phyloP scores from a whole-genome alignment of 805 yeast species.

The Cyberlindnera japonica region DNA sequence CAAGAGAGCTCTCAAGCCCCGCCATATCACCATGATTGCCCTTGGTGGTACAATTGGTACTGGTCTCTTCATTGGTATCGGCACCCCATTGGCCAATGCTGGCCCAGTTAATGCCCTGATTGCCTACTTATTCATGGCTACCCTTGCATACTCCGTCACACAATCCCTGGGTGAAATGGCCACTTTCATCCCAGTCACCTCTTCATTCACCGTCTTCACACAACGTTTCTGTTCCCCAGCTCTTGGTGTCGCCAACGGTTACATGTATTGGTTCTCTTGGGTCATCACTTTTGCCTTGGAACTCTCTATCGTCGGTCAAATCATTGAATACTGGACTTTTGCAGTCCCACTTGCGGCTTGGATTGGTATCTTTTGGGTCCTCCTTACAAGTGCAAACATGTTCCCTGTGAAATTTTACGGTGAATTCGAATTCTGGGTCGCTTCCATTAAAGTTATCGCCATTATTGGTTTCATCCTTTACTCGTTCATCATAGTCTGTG shows the following conservation, averaged over 20 bases:
- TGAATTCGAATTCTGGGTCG: conserved; percentile 74
- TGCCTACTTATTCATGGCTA: conserved; percentile 62
- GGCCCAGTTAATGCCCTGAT: conserved; percentile 71
- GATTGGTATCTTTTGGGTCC: conserved; percentile 62
- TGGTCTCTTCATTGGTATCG: conserved; percentile 67
- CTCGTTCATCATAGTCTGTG: conserved; percentile 68
- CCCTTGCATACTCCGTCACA: conserved; percentile 61
- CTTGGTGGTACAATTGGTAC: conserved; percentile 81
- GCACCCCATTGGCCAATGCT: conserved; percentile 48
- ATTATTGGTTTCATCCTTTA: conserved; percentile 68
- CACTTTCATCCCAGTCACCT: conserved; percentile 64
- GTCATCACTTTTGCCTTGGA: conserved; percentile 74
- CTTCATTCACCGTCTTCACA: conserved; percentile 68
- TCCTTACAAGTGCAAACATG: conserved; percentile 51
- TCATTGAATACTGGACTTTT: conserved; percentile 60
- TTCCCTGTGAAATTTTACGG: conserved; percentile 71
- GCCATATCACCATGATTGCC: conserved; percentile 74
- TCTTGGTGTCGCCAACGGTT: conserved; percentile 67
- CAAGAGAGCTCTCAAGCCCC: conserved; percentile 55
- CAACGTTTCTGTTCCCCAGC: conserved; percentile 67
- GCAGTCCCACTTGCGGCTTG: conserved; percentile 70
- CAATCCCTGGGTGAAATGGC: conserved; percentile 82
- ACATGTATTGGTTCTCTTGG: conserved; percentile 78
- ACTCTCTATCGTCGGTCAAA: conserved; percentile 66
- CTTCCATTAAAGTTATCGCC: conserved; percentile 62